Evolutionary conservation across 1,139 yeast species (phyloP).

Genomic region (Hansenula lynferdii): DNA sequence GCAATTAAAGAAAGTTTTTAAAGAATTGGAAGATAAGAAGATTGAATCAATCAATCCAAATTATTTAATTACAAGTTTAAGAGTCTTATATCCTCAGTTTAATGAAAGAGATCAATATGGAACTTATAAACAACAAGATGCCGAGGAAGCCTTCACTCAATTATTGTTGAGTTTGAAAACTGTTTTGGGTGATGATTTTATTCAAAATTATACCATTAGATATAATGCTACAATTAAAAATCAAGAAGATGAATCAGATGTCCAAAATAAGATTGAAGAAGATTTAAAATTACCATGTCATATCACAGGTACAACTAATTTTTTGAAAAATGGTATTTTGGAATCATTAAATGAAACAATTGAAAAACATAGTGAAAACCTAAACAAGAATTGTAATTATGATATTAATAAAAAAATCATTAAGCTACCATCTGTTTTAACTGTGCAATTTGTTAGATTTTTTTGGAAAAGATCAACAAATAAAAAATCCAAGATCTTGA

Average conservation of each 20-base stretch:
- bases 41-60: conserved; percentile 51
- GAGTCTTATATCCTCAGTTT: conserved; percentile 80
- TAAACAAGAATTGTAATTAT: conserved; percentile 68
- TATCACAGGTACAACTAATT: conserved; percentile 80
- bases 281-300: conserved; percentile 82
- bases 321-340: conserved; percentile 78
- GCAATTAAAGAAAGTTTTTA: conserved; percentile 33
- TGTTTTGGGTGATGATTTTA: conserved; percentile 40
- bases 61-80: conserved; percentile 56
- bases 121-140: conserved; percentile 90
- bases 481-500: conserved; percentile 86
- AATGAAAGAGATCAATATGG: conserved; percentile 71
- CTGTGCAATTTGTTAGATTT: conserved; percentile 90
- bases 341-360: conserved; percentile 72
- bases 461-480: conserved; percentile 93
- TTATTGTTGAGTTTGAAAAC: conserved; percentile 50
- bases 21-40: conserved; percentile 38
- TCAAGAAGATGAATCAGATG: conserved; percentile 51
- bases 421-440: conserved; percentile 80
- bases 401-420: conserved; percentile 65
- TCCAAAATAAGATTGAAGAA: conserved; percentile 51
- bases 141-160: conserved; percentile 92
- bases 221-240: conserved; percentile 58
- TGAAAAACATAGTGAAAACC: conserved; percentile 66
- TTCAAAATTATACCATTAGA: conserved; percentile 60